phyloP scores from a whole-genome alignment of 352 stramenopile species.

The Phytophthora idaei region DNA sequence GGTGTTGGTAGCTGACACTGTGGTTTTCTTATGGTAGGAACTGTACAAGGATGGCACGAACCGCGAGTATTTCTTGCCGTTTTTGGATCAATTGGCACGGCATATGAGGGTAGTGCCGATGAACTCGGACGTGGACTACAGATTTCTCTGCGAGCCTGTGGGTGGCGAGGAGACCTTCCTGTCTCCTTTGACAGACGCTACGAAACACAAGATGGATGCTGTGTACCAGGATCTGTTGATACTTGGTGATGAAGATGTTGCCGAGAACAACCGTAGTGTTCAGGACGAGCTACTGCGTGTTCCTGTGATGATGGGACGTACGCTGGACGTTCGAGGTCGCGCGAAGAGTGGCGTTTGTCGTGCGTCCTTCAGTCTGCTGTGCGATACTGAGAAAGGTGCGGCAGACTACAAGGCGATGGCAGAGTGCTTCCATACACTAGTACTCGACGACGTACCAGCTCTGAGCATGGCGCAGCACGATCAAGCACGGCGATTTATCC shows the following conservation, averaged over 20 bases:
- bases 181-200: conserved; percentile 47
- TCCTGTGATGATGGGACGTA: conserved; percentile 83
- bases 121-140: conserved; percentile 76
- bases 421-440: conserved; percentile 90
- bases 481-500: conserved; percentile 95
- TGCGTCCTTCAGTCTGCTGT: conserved; percentile 95
- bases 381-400: conserved; percentile 92
- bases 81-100: conserved; percentile 92
- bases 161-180: conserved; percentile 56
- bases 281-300: conserved; percentile 47
- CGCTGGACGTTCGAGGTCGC: conserved; percentile 52
- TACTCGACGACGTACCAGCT: conserved; percentile 89
- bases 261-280: neutral
- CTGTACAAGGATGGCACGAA: conserved; percentile 97
- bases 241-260: conserved; percentile 11
- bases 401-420: conserved; percentile 96
- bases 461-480: conserved; percentile 91
- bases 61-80: conserved; percentile 96
- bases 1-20: neutral
- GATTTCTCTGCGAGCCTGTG: conserved; percentile 50
- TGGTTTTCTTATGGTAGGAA: conserved; percentile 48
- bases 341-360: conserved; percentile 52
- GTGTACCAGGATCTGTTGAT: conserved; percentile 48
- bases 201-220: conserved; percentile 41
- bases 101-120: conserved; percentile 88